Percentiles rank a stretch among this genome's conserved stretches.
Evolutionary conservation across 2,329 filamentous ascomycete species (phyloP).

Genomic region (Didymella sp.): DNA sequence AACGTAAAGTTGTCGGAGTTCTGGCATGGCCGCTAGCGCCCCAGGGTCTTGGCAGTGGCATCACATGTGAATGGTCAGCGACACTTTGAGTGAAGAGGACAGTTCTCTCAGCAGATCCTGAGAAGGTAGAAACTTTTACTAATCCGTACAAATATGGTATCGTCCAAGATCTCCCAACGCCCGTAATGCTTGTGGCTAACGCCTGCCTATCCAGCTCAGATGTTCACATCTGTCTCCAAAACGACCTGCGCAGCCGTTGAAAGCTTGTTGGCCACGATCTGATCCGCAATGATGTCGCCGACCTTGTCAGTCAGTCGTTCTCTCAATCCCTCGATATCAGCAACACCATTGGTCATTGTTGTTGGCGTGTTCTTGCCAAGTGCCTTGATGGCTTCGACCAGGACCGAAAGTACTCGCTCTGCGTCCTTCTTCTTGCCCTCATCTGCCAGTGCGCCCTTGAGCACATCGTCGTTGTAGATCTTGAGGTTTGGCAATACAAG

Average conservation of each 20-base stretch:
- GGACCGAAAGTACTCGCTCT: constrained; percentile 64
- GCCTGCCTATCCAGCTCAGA: constrained; percentile 15
- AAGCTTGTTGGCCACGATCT: constrained; percentile 50
- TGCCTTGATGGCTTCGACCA: constrained; percentile 63
- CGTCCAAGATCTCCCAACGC: constrained; percentile 21
- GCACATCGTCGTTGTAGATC: constrained; percentile 65
- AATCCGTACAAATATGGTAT: constrained; percentile 26
- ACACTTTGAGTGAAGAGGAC: constrained; percentile 3
- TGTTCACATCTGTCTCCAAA: constrained; percentile 33
- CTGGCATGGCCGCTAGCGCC: constrained; percentile 19
- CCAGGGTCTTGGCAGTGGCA: constrained; percentile 11
- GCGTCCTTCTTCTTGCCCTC: constrained; percentile 64
- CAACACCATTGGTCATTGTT: constrained; percentile 49
- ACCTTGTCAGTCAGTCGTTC: constrained; percentile 53
- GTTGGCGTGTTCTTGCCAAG: constrained; percentile 58
- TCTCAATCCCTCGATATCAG: constrained; percentile 50
- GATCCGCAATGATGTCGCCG: constrained; percentile 53
- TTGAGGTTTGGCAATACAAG: constrained; percentile 71
- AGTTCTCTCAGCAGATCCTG: not conserved
- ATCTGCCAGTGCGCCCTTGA: constrained; percentile 61
- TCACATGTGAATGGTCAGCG: constrained; percentile 20
- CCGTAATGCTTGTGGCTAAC: constrained; percentile 11
- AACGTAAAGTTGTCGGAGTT: constrained; percentile 18
- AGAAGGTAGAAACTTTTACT: constrained; percentile 14
- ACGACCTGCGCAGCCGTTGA: constrained; percentile 35